A percentile compares a stretch with the other conserved stretches of the same genome.
These are phyloP conservation scores for Acanthamoeba sp. DNA, from an alignment of 208 protist species.

Conservation along the genomic window DNA sequence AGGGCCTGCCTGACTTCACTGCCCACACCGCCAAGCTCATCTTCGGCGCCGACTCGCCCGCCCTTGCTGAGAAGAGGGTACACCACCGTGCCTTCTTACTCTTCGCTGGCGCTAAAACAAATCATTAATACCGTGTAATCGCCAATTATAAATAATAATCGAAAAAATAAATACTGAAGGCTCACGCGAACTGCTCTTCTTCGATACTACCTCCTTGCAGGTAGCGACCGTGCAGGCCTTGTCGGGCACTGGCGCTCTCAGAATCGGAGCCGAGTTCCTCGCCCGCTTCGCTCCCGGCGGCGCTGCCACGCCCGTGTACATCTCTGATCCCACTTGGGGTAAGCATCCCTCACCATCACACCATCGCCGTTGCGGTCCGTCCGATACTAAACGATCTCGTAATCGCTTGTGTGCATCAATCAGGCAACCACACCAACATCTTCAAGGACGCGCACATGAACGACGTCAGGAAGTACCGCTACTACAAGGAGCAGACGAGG, in stretches of 20 bases:
- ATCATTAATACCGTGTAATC: too few relatives aligned
- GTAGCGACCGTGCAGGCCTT: constrained; percentile 92
- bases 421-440: constrained; percentile 86
- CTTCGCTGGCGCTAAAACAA: not conserved
- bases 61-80: constrained; percentile 84
- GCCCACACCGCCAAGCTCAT: constrained; percentile 91
- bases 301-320: constrained; percentile 84
- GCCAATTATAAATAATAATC: too few relatives aligned
- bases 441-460: constrained; percentile 83
- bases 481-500: constrained; percentile 81
- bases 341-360: not conserved
- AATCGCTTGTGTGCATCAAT: not conserved
- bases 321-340: constrained; percentile 91
- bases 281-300: constrained; percentile 79
- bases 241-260: constrained; percentile 94
- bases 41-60: constrained; percentile 91
- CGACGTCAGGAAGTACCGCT: constrained; percentile 84
- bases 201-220: not conserved
- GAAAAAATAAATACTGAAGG: too few relatives aligned
- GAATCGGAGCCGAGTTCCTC: constrained; percentile 90
- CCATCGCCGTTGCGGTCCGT: not conserved
- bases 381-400: not conserved
- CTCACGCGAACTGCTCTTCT: not conserved
- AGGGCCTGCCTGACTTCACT: constrained; percentile 93
- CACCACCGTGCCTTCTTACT: not conserved